Evolutionary conservation across 257 asterid species (phyloP), one percentile per base, ranked within the genome.

Genomic region (Lavandula angustifolia): DNA sequence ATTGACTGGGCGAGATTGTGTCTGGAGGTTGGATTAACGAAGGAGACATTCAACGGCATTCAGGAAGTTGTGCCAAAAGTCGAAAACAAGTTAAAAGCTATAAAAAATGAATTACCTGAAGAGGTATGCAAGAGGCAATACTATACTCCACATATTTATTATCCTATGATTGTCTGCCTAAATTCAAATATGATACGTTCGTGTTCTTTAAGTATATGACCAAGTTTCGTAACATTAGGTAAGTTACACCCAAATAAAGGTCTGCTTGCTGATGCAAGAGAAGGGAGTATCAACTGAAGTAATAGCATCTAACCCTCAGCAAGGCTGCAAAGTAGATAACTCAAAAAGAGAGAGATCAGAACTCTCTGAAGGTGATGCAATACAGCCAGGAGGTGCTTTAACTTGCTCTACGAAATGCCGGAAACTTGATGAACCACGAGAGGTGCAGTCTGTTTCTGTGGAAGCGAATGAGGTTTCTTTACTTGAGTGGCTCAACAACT

Each of bases 21-120:
- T 64, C 70, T 33, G 54, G 96, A 89, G 82, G 67, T 81, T 59
- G 92, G 86, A 67, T 62, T 92, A 61, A 80, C 90, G 0, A 71
- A 54, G 66, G 94, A 84, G 77, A 72, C 72, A 31, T 58, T 66
- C 65, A 66, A 55, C 14, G 67, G n/a, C 66, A 80, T 92, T 72
- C 81, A 78, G 79, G 71, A 60, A 52, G 91, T 66, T 31, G 75
- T 77, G 47, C 60, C 79, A 37, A 86, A 79, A 85, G 92, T 85
- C 66, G 98, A 96, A 68, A 84, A 73, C 9, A 89, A 84, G 79
- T 68, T 92, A 60, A 92, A 89, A 71, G 96, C 96, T 38, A 89
- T 92, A 13, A 92, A 92, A 78, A 76, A 55, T 37, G 96, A 92
- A 81, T 80, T 92, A 70, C 88, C 96, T 34, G 96, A 89, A 75